Conservation (phyloP, 2,329 filamentous ascomycete genomes). For the Cercospora zeae-maydis region DNA sequence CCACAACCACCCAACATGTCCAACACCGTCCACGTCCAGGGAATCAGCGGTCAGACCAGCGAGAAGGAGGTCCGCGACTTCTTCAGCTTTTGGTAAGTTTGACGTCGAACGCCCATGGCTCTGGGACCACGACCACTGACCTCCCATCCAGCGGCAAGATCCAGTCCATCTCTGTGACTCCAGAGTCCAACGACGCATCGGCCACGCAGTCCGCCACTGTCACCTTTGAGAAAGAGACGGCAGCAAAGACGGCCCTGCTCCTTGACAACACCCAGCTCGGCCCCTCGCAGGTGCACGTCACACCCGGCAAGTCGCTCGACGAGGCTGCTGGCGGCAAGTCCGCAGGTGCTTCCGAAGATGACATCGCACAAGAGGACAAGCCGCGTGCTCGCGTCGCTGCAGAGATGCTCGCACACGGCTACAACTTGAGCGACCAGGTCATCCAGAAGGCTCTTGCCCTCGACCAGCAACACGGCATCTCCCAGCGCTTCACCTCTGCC, state of each 20-base stretch:
- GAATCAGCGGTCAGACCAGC: slow-evolving; percentile 75
- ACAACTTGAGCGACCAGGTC: slow-evolving; percentile 72
- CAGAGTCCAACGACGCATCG: slow-evolving; percentile 51
- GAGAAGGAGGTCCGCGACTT: slow-evolving; percentile 94
- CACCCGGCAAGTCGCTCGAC: slow-evolving; percentile 64
- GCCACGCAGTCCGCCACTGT: slow-evolving; percentile 82
- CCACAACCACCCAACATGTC: slow-evolving; percentile 41
- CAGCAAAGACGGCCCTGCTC: slow-evolving; percentile 92
- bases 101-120: neutral
- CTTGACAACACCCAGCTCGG: slow-evolving; percentile 96
- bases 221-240: slow-evolving; percentile 93
- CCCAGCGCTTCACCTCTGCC: slow-evolving; percentile 70
- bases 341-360: slow-evolving; percentile 53
- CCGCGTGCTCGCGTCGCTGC: slow-evolving; percentile 88
- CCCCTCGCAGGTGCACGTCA: slow-evolving; percentile 69
- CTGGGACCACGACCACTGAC: slow-evolving; percentile 11
- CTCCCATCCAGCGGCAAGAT: slow-evolving; percentile 74
- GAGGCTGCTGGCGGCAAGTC: slow-evolving; percentile 60
- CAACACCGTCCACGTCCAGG: slow-evolving; percentile 79
- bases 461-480: slow-evolving; percentile 85
- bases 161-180: slow-evolving; percentile 70
- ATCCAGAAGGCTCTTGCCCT: slow-evolving; percentile 81
- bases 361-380: slow-evolving; percentile 94
- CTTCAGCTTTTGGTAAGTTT: slow-evolving; percentile 84
- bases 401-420: slow-evolving; percentile 95